These are phyloP conservation scores for Apiotrichum gracile DNA, from an alignment of 1,284 basidiomycete species.

Conservation along the genomic window DNA sequence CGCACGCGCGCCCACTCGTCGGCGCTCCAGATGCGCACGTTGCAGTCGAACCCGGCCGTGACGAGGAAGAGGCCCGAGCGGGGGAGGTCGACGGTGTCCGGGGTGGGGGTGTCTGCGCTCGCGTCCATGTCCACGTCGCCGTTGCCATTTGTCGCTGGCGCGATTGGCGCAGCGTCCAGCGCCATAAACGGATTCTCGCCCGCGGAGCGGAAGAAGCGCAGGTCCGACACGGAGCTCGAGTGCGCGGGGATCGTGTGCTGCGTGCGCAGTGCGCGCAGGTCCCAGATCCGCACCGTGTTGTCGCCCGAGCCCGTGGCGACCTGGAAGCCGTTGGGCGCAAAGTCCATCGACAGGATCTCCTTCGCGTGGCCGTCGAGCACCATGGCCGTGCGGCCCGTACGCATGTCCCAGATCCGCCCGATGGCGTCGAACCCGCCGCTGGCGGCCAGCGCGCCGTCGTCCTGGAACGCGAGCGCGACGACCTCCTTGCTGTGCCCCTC, in stretches of 20 bases:
- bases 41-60: slow-evolving; percentile 89
- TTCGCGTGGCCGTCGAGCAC: slow-evolving; percentile 95
- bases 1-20: slow-evolving; percentile 94
- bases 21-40: slow-evolving; percentile 93
- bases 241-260: slow-evolving; percentile 97
- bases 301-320: slow-evolving; percentile 94
- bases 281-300: slow-evolving; percentile 98
- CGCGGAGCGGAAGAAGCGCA: slow-evolving; percentile 74
- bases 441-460: slow-evolving; percentile 72
- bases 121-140: slow-evolving; percentile 36
- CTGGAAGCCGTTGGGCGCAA: slow-evolving; percentile 96
- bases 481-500: slow-evolving; percentile 98
- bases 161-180: slow-evolving; percentile 19
- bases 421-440: slow-evolving; percentile 88
- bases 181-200: slow-evolving; percentile 33
- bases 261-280: slow-evolving; percentile 83
- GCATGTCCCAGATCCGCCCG: slow-evolving; percentile 92
- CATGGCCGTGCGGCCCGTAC: slow-evolving; percentile 95
- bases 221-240: slow-evolving; percentile 86
- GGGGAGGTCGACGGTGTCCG: slow-evolving; percentile 38
- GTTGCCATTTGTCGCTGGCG: slow-evolving; percentile 24
- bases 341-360: slow-evolving; percentile 84
- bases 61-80: slow-evolving; percentile 86
- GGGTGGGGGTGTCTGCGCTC: slow-evolving; percentile 34
- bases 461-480: slow-evolving; percentile 89